Evolutionary conservation across 805 yeast genomes (phyloP), one percentile per base, ranked within the genome.

Genomic region (Kuraishia ogatae): DNA sequence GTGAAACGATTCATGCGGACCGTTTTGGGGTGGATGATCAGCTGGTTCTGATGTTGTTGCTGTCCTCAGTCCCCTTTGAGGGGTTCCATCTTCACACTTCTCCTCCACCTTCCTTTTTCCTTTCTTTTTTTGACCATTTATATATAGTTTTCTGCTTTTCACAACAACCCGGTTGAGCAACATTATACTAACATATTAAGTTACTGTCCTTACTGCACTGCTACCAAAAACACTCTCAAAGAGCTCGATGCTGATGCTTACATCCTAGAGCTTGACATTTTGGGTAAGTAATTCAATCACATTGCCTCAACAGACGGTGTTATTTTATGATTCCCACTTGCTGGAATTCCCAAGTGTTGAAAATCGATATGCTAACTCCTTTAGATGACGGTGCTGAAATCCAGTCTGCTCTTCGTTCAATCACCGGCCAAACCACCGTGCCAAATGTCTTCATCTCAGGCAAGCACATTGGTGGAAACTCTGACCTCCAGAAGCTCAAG

Each of bases 381-480:
- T 26, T 26, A 10, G 78, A 71, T n/a, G 92, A 90, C 58, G 97
- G 97, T 56, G 72, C 74, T 51, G 92, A 85, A 35, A 81, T 91
- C 62, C 97, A 92, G 74, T 85, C 75, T 52, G 96, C 96, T 61
- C 77, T 93, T 58, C 70, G 68, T 54, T 82, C 86, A 67, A 71
- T 90, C 57, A 88, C 96, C 47, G 94, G 96, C 57, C 98, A 93
- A 78, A 80, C 84, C 62, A 90, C 97, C 47, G 98, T 93, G 59
- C 99, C 99, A 59, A 91, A 87, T 69, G 80, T 93, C 62, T 93
- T 87, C 75, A 90, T 93, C 69, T 84, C 78, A 51, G 97, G 97
- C 58, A 80, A 92, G 73, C 97, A 91, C 76, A 83, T 93, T 65
- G 99, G 99, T 58, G 99, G 99, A 59, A 89, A 91, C 80, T 85